Percentiles rank a stretch among this genome's conserved stretches.
phyloP scores from a whole-genome alignment of 345 rosid genomes.

The Eutrema heterophyllum region DNA sequence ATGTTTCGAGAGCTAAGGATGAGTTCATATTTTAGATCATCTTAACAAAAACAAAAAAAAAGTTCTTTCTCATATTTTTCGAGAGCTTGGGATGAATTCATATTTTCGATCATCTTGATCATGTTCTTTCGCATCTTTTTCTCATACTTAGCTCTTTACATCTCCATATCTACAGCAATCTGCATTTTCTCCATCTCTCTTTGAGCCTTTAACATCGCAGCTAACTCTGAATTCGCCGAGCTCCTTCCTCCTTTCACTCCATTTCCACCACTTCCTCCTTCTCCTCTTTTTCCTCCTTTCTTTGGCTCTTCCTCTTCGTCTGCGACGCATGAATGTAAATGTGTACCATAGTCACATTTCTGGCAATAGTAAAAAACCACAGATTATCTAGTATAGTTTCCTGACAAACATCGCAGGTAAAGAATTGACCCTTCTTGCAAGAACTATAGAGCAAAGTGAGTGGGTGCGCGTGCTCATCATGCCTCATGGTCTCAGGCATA shows the following conservation, averaged over 20 bases:
- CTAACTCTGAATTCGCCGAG: conserved; percentile 19
- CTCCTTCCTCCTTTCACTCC: neutral
- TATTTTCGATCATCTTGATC: conserved; percentile 1
- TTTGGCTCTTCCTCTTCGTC: neutral
- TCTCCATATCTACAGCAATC: conserved; percentile 13
- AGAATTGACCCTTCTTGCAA: neutral
- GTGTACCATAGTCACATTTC: conserved; percentile 21
- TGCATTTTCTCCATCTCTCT: conserved; percentile 29
- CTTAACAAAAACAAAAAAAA: too few relatives aligned
- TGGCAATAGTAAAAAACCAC: conserved; percentile 21
- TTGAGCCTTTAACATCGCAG: conserved; percentile 25
- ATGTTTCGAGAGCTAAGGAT: neutral
- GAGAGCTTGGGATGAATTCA: too few relatives aligned
- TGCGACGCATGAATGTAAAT: conserved; percentile 13
- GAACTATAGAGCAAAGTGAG: conserved; percentile 16
- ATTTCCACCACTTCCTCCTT: neutral
- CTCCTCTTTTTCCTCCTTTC: neutral
- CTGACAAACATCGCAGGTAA: conserved; percentile 12
- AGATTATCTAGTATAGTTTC: conserved; percentile 12
- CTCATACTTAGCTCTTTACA: conserved; percentile 19
- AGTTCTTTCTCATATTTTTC: too few relatives aligned
- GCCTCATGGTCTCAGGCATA: conserved; percentile 5
- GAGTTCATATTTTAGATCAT: too few relatives aligned
- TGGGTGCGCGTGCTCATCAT: conserved; percentile 11
- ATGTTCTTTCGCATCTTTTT: neutral